Conservation (phyloP, 2,329 filamentous ascomycete genomes). For the Magnaporthiopsis incrustans region DNA sequence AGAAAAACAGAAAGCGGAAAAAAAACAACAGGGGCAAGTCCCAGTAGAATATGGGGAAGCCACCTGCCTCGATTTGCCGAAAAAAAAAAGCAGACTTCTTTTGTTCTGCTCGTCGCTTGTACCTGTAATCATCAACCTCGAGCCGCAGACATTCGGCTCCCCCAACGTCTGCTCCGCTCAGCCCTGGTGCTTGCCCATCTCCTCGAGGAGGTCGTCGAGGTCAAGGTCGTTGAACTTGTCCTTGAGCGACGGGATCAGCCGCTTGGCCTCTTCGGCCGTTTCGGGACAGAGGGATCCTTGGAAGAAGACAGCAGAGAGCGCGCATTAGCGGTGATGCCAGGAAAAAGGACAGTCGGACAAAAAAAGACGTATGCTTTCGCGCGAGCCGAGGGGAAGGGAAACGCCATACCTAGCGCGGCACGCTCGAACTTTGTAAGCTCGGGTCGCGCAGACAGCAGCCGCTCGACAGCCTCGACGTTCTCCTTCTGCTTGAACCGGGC, state of each 20-base stretch:
- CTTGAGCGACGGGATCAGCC: slow-evolving; percentile 78
- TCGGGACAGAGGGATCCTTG: slow-evolving; percentile 86
- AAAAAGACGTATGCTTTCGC: neutral
- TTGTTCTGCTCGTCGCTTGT: neutral
- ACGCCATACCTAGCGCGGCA: slow-evolving; percentile 60
- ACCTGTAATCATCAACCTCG: neutral
- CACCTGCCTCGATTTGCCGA: neutral
- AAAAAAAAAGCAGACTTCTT: slow-evolving; percentile 1
- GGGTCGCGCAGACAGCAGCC: slow-evolving; percentile 69
- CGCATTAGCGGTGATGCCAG: slow-evolving; percentile 32
- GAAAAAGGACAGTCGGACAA: too few relatives aligned
- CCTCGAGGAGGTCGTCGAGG: slow-evolving; percentile 77
- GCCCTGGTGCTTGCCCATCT: slow-evolving; percentile 71
- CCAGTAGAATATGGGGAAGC: neutral
- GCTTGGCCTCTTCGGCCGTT: slow-evolving; percentile 90
- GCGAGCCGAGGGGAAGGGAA: neutral
- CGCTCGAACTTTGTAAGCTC: slow-evolving; percentile 88
- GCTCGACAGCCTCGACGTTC: slow-evolving; percentile 89
- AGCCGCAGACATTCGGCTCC: neutral
- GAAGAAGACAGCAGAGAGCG: slow-evolving; percentile 2
- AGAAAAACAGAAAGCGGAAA: neutral
- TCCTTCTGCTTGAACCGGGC: slow-evolving; percentile 93
- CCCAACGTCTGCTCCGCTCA: slow-evolving; percentile 4
- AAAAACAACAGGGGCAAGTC: neutral
- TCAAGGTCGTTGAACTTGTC: slow-evolving; percentile 90